A percentile compares a stretch with the other conserved stretches of the same genome.
phyloP scores from a whole-genome alignment of 495 filamentous ascomycete genomes.

The Penicillium herquei region DNA sequence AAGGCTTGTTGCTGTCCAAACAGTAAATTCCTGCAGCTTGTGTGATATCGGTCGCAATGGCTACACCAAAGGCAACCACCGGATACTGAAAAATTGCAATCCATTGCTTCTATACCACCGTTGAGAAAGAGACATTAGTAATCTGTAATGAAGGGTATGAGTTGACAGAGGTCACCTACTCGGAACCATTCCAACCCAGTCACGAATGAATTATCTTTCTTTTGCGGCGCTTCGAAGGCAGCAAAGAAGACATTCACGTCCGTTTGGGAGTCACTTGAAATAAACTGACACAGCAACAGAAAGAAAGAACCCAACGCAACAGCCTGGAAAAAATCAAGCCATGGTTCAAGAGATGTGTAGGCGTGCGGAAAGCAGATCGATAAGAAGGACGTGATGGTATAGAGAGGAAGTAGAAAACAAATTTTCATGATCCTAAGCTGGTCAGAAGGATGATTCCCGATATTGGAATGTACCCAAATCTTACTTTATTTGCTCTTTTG shows the following conservation, averaged over 20 bases:
- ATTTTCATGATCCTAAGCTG: slow-evolving; percentile 27
- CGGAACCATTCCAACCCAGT: slow-evolving; percentile 19
- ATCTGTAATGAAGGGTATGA: neutral
- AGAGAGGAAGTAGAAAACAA: slow-evolving; percentile 23
- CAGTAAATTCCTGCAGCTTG: slow-evolving; percentile 32
- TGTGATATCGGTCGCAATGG: slow-evolving; percentile 30
- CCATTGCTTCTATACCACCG: slow-evolving; percentile 18
- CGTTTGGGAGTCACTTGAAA: slow-evolving; percentile 16
- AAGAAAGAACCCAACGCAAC: slow-evolving; percentile 32
- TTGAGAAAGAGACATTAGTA: neutral
- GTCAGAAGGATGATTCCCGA: neutral
- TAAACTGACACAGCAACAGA: slow-evolving; percentile 31
- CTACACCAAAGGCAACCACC: slow-evolving; percentile 20
- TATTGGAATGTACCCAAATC: neutral
- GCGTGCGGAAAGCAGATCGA: slow-evolving; percentile 23
- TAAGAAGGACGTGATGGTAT: slow-evolving; percentile 30
- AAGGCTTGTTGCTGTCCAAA: slow-evolving; percentile 19
- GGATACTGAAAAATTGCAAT: slow-evolving; percentile 33
- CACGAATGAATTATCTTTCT: slow-evolving; percentile 5
- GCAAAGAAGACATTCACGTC: slow-evolving; percentile 23
- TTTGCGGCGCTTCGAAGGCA: slow-evolving; percentile 13
- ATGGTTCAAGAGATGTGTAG: slow-evolving; percentile 28
- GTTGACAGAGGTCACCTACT: slow-evolving; percentile 8
- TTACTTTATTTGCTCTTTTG: slow-evolving; percentile 32
- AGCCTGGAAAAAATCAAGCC: slow-evolving; percentile 29